phyloP scores from a whole-genome alignment of 2,329 filamentous ascomycete genomes.

The Rhexocercosporidium sp. region DNA sequence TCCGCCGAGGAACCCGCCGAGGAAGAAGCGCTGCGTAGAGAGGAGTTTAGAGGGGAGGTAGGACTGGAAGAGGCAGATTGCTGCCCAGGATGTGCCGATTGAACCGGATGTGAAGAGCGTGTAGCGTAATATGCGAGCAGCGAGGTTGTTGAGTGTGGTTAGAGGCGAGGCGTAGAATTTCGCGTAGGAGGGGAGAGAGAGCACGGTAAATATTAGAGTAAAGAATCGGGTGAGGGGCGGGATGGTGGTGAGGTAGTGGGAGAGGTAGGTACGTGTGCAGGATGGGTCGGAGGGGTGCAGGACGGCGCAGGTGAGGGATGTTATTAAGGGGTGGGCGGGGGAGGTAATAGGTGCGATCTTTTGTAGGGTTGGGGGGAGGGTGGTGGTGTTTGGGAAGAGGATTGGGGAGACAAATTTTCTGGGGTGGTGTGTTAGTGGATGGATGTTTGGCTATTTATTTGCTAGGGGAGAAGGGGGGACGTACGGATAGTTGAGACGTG shows the following conservation, averaged over 20 bases:
- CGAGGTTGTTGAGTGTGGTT: slow-evolving; percentile 67
- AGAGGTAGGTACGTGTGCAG: slow-evolving; percentile 84
- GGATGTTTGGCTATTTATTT: background rate
- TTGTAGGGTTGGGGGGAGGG: slow-evolving; percentile 68
- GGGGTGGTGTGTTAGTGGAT: slow-evolving; percentile 32
- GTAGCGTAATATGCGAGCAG: slow-evolving; percentile 73
- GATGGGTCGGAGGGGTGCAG: slow-evolving; percentile 89
- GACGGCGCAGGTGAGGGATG: slow-evolving; percentile 83
- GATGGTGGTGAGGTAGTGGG: slow-evolving; percentile 85
- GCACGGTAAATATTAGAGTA: slow-evolving; percentile 70
- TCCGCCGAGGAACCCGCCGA: slow-evolving; percentile 85
- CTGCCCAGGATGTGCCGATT: slow-evolving; percentile 87
- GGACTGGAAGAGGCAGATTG: slow-evolving; percentile 86
- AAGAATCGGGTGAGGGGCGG: slow-evolving; percentile 80
- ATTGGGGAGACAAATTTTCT: slow-evolving; percentile 84
- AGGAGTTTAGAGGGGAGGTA: slow-evolving; percentile 76
- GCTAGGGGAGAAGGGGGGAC: slow-evolving; percentile 44
- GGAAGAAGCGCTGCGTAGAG: slow-evolving; percentile 85
- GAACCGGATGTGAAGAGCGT: slow-evolving; percentile 80
- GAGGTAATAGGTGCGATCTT: slow-evolving; percentile 79
- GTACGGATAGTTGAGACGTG: slow-evolving; percentile 81
- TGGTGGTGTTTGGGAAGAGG: slow-evolving; percentile 75
- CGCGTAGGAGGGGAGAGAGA: slow-evolving; percentile 72
- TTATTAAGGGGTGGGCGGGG: slow-evolving; percentile 85
- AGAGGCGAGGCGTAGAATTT: slow-evolving; percentile 72